These are phyloP conservation scores for Pleurotus tuoliensis DNA, from an alignment of 768 basidiomycete species.

Conservation along the genomic window DNA sequence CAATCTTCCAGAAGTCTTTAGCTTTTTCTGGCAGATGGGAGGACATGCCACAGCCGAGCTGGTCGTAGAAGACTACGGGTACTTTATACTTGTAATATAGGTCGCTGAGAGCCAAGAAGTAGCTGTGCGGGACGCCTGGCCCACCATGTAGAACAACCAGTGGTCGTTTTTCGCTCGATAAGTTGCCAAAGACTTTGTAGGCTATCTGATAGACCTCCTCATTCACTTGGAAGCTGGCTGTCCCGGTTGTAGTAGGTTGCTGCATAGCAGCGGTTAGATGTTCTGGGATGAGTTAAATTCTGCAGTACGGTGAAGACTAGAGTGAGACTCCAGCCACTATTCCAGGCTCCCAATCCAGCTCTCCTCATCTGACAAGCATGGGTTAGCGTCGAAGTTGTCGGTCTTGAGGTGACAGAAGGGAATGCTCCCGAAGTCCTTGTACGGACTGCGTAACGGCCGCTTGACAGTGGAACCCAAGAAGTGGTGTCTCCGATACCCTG, in stretches of 20 bases:
- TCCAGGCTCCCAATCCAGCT: too few species aligned
- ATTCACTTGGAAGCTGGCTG: constrained; percentile 1
- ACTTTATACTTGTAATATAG: constrained; percentile 31
- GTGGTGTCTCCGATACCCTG: too few species aligned
- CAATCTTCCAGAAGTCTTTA: constrained; percentile 46
- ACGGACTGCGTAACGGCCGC: too few species aligned
- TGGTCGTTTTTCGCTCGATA: constrained; percentile 29
- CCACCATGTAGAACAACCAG: constrained; percentile 54
- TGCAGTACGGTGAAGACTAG: too few species aligned
- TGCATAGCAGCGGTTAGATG: too few species aligned
- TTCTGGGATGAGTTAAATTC: too few species aligned
- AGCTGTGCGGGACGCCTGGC: constrained; percentile 42
- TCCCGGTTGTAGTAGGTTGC: not conserved
- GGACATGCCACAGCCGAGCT: constrained; percentile 51
- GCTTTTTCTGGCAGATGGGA: constrained; percentile 49
- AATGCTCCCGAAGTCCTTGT: too few species aligned
- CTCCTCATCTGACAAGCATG: too few species aligned
- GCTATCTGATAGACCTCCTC: constrained; percentile 35
- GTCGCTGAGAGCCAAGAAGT: constrained; percentile 35
- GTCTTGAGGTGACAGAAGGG: too few species aligned
- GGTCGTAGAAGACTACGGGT: constrained; percentile 54
- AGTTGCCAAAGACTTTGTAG: constrained; percentile 47
- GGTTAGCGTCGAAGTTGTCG: too few species aligned
- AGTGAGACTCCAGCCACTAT: too few species aligned
- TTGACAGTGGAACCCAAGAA: too few species aligned